Evolutionary conservation across 345 rosid species (phyloP), one percentile per base, ranked within the genome.

Genomic region (Dipteronia sinensis): DNA sequence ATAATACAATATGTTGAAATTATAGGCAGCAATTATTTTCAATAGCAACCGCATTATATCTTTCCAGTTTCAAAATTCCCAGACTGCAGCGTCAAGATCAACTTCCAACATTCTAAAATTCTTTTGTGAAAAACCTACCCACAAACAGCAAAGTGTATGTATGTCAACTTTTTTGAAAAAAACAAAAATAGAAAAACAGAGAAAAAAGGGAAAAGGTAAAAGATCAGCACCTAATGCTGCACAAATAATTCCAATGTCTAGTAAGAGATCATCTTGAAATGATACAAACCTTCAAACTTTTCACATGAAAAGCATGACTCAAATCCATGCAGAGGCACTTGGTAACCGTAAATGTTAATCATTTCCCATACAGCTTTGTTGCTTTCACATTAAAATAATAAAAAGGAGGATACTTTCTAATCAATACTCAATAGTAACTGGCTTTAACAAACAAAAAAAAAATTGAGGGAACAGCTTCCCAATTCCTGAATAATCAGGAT

Each of bases 201-300:
- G 64, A 16, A 20, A 15, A 53, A 53, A 16, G 19, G 27, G 23
- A 20, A 22, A 59, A 59, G 64, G 27, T 9, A 59, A 22, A 59
- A 59, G 64, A 11, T n/a, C 64, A 59, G 20, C 20, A 59, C 64
- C 25, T n/a, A 59, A 59, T 56, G 64, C 64, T 59, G 27, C 27
- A 59, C 11, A 59, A 20, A 59, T 59, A 20, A 20, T 59, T 25
- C 64, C n/a, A n/a, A 16, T 53, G 64, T 22, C 27, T 22, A 59
- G 27, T 59, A 59, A 59, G 27, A 59, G 64, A 20, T 59, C 64
- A 59, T 10, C 25, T 59, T 3, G 5, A 59, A 59, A 59, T 59
- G 27, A 59, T 59, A 59, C 64, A 59, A 59, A 59, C 64, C 64
- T 19, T 59, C 64, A 59, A 59, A 59, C 64, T 59, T n/a, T 59